A percentile compares a stretch with the other conserved stretches of the same genome.
phyloP scores from a whole-genome alignment of 2,329 filamentous ascomycete species.

The Cercospora zeae-maydis region DNA sequence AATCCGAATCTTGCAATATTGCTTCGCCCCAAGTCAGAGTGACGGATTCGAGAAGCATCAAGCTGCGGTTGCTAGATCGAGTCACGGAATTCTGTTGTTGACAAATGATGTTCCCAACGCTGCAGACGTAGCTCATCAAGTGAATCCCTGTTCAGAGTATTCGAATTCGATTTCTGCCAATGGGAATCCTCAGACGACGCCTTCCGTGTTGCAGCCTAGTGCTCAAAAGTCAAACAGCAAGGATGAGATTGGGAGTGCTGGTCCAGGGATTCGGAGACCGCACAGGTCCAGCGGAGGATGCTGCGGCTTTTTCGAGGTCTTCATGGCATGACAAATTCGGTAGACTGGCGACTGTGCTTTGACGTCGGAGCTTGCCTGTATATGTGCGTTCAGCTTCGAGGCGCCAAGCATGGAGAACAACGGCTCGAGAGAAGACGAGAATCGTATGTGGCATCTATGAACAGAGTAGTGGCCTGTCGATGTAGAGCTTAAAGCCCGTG shows the following conservation, averaged over 20 bases:
- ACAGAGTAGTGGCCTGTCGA: no score
- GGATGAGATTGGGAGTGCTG: background rate
- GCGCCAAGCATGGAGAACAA: no score
- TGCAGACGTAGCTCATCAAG: background rate
- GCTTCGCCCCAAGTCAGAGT: background rate
- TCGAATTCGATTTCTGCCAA: background rate
- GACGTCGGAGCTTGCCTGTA: no score
- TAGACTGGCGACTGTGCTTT: no score
- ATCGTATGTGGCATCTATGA: no score
- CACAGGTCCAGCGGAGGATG: background rate
- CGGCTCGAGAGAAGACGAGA: no score
- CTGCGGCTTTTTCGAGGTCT: background rate
- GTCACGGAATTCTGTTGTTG: background rate
- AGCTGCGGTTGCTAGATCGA: background rate
- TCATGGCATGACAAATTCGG: no score
- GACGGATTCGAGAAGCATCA: background rate
- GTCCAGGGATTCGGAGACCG: background rate
- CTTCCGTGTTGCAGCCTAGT: background rate
- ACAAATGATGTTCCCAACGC: background rate
- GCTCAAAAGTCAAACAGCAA: background rate
- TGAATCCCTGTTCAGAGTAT: background rate
- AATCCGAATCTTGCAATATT: background rate
- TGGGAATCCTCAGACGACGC: background rate
- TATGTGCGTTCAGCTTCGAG: no score
- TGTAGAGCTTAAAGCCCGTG: no score